Conservation (phyloP, 805 yeast genomes). For the Schwanniomyces sp. region DNA sequence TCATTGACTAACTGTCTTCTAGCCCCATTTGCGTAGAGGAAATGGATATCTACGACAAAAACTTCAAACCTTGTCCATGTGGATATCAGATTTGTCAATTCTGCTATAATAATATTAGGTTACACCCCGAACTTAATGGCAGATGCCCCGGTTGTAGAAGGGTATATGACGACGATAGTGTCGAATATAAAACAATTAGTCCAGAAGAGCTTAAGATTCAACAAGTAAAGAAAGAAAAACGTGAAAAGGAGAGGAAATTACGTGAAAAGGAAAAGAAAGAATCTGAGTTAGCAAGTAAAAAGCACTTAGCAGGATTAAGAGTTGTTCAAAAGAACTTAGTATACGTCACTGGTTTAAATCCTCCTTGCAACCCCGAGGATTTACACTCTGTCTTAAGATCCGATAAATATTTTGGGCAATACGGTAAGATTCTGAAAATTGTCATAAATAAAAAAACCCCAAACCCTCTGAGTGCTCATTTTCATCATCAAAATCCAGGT, state of each 20-base stretch:
- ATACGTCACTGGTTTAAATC: conserved; percentile 92
- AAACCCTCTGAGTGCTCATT: conserved; percentile 28
- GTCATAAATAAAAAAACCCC: conserved; percentile 83
- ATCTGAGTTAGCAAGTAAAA: conserved; percentile 78
- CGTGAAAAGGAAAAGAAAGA: conserved; percentile 91
- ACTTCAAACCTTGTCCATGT: conserved; percentile 99
- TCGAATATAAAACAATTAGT: conserved; percentile 79
- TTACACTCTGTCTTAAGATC: conserved; percentile 79
- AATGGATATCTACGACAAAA: conserved; percentile 93
- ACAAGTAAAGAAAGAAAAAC: conserved; percentile 75
- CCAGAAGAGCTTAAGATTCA: conserved; percentile 86
- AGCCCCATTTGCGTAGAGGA: conserved; percentile 97
- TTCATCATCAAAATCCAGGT: conserved; percentile 62
- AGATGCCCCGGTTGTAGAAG: conserved; percentile 98
- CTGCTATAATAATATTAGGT: conserved; percentile 94
- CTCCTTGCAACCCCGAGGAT: conserved; percentile 79
- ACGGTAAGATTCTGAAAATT: conserved; percentile 91
- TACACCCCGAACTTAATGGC: conserved; percentile 93
- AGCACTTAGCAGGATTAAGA: conserved; percentile 93
- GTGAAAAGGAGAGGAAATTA: conserved; percentile 79
- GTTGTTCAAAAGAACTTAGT: conserved; percentile 98
- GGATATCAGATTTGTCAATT: conserved; percentile 98
- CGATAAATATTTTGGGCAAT: conserved; percentile 97
- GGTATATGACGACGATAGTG: conserved; percentile 87
- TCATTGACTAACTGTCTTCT: conserved; percentile 17